These are phyloP conservation scores for Aspergillus nanangensis DNA, from an alignment of 495 filamentous ascomycete species.

Conservation along the genomic window DNA sequence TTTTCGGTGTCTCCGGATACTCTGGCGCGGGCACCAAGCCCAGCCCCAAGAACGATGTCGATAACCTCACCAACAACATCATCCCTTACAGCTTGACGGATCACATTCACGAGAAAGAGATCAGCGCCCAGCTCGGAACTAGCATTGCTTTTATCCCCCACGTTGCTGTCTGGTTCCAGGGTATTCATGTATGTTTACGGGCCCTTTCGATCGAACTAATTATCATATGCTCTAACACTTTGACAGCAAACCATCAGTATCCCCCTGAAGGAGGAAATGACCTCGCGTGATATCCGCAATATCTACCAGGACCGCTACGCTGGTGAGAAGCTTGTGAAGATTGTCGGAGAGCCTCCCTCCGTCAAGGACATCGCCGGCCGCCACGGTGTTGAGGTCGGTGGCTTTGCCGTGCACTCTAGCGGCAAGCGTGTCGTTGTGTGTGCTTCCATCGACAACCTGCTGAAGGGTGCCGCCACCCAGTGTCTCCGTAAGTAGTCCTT, in stretches of 20 bases:
- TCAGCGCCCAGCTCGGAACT: constrained; percentile 70
- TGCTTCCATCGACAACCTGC: constrained; percentile 95
- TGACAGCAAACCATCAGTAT: constrained; percentile 78
- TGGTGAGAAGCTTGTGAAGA: constrained; percentile 89
- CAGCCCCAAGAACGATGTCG: constrained; percentile 89
- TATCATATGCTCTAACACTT: background rate
- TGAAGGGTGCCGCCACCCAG: constrained; percentile 96
- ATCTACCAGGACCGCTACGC: constrained; percentile 96
- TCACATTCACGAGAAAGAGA: constrained; percentile 95
- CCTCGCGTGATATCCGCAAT: constrained; percentile 85
- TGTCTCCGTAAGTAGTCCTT: constrained; percentile 75
- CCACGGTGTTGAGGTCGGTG: constrained; percentile 93
- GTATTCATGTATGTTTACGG: constrained; percentile 71
- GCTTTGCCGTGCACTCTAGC: constrained; percentile 83
- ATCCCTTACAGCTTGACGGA: constrained; percentile 92
- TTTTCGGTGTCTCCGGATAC: constrained; percentile 95
- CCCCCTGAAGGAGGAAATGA: constrained; percentile 78
- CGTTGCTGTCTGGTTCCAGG: constrained; percentile 96
- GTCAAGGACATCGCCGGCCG: constrained; percentile 88
- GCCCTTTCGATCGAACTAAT: too few species aligned
- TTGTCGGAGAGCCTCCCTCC: constrained; percentile 78
- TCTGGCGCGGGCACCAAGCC: constrained; percentile 96
- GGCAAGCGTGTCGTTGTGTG: constrained; percentile 92
- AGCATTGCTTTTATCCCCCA: constrained; percentile 89
- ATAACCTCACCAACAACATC: constrained; percentile 82